A percentile compares a stretch with the other conserved stretches of the same genome.
These are phyloP conservation scores for Neofusicoccum parvum DNA, from an alignment of 2,329 filamentous ascomycete species.

Conservation along the genomic window DNA sequence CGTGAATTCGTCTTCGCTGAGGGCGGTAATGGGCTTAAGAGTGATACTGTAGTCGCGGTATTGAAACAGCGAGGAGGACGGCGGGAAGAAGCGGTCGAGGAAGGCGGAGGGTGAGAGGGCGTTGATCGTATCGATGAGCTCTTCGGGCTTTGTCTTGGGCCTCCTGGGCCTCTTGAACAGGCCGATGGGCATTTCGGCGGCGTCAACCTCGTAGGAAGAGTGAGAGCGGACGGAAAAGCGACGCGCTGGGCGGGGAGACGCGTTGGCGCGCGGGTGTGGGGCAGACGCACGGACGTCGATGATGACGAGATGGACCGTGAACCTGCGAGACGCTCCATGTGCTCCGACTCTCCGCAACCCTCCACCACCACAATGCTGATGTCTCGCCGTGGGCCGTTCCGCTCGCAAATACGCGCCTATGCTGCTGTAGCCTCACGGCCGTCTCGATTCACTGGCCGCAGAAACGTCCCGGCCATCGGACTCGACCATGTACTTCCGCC, in stretches of 20 bases:
- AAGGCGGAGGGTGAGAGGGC: constrained; percentile 15
- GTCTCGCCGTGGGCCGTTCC: not conserved
- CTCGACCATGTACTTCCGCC: constrained; percentile 36
- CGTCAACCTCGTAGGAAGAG: not conserved
- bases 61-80: not conserved
- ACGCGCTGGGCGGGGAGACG: constrained; percentile 2
- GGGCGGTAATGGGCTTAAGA: constrained; percentile 28
- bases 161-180: not conserved
- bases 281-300: constrained; percentile 11
- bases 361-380: not conserved
- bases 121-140: constrained; percentile 19
- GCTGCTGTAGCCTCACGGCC: not conserved
- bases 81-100: constrained; percentile 18
- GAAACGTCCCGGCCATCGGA: constrained; percentile 35
- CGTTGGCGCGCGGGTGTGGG: not conserved
- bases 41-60: constrained; percentile 31
- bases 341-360: not conserved
- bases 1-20: constrained; percentile 46
- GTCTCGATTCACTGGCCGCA: constrained; percentile 27
- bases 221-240: not conserved
- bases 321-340: not conserved
- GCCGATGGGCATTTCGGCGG: constrained; percentile 5
- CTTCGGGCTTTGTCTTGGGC: not conserved
- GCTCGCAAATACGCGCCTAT: not conserved
- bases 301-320: not conserved